These are phyloP conservation scores for Penicillium pulvis DNA, from an alignment of 495 filamentous ascomycete species.

Conservation along the genomic window DNA sequence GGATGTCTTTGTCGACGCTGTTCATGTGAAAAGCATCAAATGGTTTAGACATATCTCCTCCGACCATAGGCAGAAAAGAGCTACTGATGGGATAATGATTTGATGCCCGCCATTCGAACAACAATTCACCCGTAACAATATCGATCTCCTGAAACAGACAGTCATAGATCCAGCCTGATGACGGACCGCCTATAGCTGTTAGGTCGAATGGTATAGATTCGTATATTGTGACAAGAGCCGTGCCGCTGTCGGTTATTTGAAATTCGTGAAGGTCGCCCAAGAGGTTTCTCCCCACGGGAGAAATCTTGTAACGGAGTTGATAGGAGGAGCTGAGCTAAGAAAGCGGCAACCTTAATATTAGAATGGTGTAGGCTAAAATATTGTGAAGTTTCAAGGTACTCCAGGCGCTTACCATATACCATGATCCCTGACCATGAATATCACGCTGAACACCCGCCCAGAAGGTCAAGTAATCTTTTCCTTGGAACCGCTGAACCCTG, in stretches of 20 bases:
- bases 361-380: background rate
- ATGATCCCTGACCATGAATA: conserved; percentile 48
- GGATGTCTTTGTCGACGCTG: conserved; percentile 54
- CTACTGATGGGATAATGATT: conserved; percentile 27
- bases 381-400: background rate
- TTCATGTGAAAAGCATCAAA: conserved; percentile 61
- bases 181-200: conserved; percentile 42
- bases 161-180: conserved; percentile 43
- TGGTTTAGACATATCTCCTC: conserved; percentile 14
- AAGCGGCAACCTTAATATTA: background rate
- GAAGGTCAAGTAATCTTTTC: conserved; percentile 51
- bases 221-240: conserved; percentile 54
- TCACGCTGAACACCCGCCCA: conserved; percentile 54
- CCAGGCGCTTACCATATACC: conserved; percentile 47
- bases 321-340: conserved; percentile 49
- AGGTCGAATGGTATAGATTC: conserved; percentile 47
- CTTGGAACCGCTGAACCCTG: conserved; percentile 46
- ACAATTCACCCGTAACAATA: conserved; percentile 37
- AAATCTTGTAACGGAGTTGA: conserved; percentile 38
- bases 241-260: conserved; percentile 46
- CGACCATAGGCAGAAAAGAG: conserved; percentile 21
- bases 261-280: conserved; percentile 49
- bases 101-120: conserved; percentile 45
- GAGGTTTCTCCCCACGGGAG: conserved; percentile 30
- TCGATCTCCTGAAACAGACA: conserved; percentile 46